Conservation (phyloP, 345 rosid genomes). For the Melaleuca alternifolia region DNA sequence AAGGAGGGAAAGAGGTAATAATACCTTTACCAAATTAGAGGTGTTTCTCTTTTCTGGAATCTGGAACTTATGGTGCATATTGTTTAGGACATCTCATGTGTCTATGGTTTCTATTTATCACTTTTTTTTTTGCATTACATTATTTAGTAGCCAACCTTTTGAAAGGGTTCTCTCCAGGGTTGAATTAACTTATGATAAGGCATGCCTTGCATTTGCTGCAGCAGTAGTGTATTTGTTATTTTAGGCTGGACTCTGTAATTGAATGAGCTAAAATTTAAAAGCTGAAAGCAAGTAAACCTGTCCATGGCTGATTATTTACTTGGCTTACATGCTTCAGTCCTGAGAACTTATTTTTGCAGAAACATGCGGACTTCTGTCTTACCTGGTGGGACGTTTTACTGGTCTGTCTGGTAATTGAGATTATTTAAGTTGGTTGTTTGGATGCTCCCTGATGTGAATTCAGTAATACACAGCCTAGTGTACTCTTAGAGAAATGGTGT, state of each 20-base stretch:
- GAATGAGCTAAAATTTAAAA: neutral
- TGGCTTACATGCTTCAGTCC: neutral
- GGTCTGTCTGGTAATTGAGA: neutral
- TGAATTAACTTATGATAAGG: neutral
- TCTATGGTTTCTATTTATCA: neutral
- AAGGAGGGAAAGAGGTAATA: conserved; percentile 93
- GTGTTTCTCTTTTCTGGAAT: neutral
- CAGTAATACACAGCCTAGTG: neutral
- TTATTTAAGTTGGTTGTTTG: neutral
- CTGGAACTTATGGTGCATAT: neutral
- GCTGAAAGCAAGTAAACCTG: too few relatives aligned
- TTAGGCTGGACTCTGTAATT: neutral
- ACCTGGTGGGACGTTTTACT: neutral
- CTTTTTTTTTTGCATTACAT: neutral
- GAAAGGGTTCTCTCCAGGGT: neutral
- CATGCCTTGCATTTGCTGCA: neutral
- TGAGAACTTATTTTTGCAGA: neutral
- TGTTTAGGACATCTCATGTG: neutral
- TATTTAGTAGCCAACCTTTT: neutral
- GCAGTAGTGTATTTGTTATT: neutral
- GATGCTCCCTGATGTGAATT: neutral
- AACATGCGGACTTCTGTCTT: neutral
- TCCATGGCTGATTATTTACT: neutral
- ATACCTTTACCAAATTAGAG: neutral
- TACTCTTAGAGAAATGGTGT: neutral